A percentile compares a stretch with the other conserved stretches of the same genome.
Conservation (phyloP, 31 red algal genomes). For the Porphyra umbilicalis region DNA sequence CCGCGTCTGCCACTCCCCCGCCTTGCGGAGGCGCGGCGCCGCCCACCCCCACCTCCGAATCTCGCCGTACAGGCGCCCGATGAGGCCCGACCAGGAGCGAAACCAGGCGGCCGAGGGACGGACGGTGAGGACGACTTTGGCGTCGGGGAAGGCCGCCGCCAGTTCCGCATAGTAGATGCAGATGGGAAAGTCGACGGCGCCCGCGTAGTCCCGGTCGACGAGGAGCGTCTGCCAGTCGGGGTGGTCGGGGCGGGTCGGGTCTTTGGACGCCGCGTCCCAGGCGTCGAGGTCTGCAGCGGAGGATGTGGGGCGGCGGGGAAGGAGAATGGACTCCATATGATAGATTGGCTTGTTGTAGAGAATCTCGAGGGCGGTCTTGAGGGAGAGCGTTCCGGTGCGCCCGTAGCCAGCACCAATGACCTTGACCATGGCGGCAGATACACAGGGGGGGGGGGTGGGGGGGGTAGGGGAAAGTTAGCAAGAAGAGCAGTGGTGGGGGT, state of each 20-base stretch:
- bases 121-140: background rate
- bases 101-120: background rate
- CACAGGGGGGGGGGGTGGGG: no score
- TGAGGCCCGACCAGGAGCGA: background rate
- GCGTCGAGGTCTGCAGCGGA: background rate
- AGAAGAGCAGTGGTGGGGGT: no score
- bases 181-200: background rate
- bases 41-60: background rate
- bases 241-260: background rate
- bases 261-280: background rate
- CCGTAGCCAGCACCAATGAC: slow-evolving; percentile 1
- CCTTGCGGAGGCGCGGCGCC: background rate
- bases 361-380: background rate
- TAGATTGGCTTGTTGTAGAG: background rate
- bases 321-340: background rate
- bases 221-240: background rate
- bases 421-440: no score
- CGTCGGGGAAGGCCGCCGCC: background rate
- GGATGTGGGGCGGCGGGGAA: background rate
- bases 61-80: background rate
- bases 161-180: background rate
- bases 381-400: background rate
- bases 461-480: no score
- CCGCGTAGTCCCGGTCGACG: background rate
- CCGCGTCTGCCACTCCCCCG: background rate